Base-by-base conservation (phyloP, 2,329 filamentous ascomycete species). In the Leptographium procerum region DNA sequence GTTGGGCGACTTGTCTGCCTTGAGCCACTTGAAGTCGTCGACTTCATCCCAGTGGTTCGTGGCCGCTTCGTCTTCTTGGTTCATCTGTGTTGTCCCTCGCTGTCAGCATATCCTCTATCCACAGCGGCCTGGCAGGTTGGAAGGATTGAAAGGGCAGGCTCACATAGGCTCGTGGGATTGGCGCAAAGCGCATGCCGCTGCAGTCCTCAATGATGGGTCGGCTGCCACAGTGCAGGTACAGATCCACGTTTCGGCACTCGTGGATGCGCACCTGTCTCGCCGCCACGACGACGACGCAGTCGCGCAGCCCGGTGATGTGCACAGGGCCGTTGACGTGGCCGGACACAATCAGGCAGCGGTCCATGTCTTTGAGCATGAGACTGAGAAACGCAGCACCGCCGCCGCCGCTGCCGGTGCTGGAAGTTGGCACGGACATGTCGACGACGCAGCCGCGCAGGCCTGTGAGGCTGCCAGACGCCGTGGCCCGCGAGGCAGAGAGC, bases 1-100 rank as follows among this genome's bases (percentile, higher is more conserved):
- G 68, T 99, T 91, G 2, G 94, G 94, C 68, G 89, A 96, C 33
- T 83, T 83, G 59, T 88, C 89, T 19, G 82, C 78, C 71, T 91
- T 95, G 62, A 96, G 80, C 94, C 94, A 97, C 73, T 95, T 95
- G 77, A 99, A 99, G 70, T 99, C 94, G 70, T 97, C 89, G 19
- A 97, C 88, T 66, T 94, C 84, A 65, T 91, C 81, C 89, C 90
- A 99, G 66, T 87, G 82, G 69, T 95, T 92, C 59, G 72, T 72
- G 4, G 67, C 63, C 1, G 65, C 57, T 10, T 69, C 65, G 11
- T 67, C 67, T 10, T 68, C 64, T n/a, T n/a, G n/a, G n/a, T n/a
- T n/a, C n/a, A n/a, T n/a, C n/a, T n/a, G n/a, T n/a, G n/a, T n/a
- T n/a, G n/a, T n/a, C n/a, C n/a, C n/a, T n/a, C n/a, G n/a, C n/a